Conservation (phyloP, 2,329 filamentous ascomycete genomes). For the Paraphoma sp. region DNA sequence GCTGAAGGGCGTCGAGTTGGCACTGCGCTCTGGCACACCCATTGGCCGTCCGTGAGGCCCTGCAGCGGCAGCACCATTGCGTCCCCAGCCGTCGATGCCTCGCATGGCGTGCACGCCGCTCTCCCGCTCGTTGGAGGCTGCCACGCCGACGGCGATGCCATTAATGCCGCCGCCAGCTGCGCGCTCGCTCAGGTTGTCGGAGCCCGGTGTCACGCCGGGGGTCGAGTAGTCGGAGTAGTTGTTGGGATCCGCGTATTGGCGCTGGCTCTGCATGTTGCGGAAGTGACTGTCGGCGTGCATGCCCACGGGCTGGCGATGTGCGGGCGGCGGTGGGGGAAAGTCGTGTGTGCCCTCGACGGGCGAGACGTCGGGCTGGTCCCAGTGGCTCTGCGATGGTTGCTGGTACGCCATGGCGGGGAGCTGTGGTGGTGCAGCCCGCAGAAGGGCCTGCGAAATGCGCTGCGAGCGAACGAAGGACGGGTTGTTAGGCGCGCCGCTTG, state of each 20-base stretch:
- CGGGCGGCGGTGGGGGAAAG: conserved; percentile 44
- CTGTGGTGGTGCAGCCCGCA: conserved; percentile 6
- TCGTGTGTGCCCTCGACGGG: conserved; percentile 29
- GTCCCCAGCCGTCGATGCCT: conserved; percentile 39
- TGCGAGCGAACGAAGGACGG: conserved; percentile 6
- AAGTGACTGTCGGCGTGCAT: conserved; percentile 29
- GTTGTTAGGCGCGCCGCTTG: conserved; percentile 14
- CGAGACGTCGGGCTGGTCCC: conserved; percentile 26
- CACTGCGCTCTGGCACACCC: conserved; percentile 30
- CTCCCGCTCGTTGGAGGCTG: conserved; percentile 52
- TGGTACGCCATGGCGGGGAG: conserved; percentile 28
- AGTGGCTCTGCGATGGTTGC: conserved; percentile 26
- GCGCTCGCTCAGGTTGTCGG: conserved; percentile 70
- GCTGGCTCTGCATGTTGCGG: conserved; percentile 28
- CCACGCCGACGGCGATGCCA: conserved; percentile 63
- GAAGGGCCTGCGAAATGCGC: conserved; percentile 12
- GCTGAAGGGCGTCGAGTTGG: conserved; percentile 31
- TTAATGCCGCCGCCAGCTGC: conserved; percentile 70
- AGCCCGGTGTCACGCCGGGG: conserved; percentile 60
- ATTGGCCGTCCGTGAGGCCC: conserved; percentile 23
- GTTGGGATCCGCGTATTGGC: conserved; percentile 32
- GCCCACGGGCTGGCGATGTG: conserved; percentile 38
- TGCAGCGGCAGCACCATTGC: conserved; percentile 1
- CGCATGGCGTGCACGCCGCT: conserved; percentile 63
- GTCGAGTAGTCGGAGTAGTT: conserved; percentile 45